These are phyloP conservation scores for Pleurostoma richardsiae DNA, from an alignment of 2,329 filamentous ascomycete species.

Conservation along the genomic window DNA sequence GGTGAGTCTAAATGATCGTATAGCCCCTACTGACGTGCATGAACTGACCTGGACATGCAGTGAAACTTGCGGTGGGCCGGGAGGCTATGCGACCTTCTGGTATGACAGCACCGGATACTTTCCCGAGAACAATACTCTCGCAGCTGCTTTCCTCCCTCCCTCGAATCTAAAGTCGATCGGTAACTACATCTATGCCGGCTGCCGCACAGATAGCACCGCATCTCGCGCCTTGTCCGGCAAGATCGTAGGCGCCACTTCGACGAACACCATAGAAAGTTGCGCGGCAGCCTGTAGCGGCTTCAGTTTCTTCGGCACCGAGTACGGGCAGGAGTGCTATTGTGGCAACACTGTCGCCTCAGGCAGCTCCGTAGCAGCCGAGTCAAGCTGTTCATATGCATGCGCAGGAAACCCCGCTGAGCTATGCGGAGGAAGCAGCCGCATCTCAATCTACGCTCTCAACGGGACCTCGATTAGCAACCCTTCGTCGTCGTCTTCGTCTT, in stretches of 20 bases:
- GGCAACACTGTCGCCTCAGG: constrained; percentile 14
- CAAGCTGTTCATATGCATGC: constrained; percentile 29
- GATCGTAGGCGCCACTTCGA: constrained; percentile 1
- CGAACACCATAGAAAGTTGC: constrained; percentile 10
- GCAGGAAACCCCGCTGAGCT: constrained; percentile 19
- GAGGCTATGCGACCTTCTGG: constrained; percentile 22
- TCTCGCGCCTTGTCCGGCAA: constrained; percentile 13
- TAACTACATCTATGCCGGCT: constrained; percentile 1
- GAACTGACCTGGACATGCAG: background rate
- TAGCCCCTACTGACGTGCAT: too few relatives aligned
- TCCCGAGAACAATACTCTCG: constrained; percentile 2
- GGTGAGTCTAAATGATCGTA: too few relatives aligned
- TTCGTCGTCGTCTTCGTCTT: constrained; percentile 12
- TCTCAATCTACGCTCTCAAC: constrained; percentile 9
- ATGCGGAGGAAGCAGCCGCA: constrained; percentile 9
- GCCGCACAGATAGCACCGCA: constrained; percentile 5
- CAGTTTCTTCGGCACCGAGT: constrained; percentile 12
- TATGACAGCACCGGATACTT: constrained; percentile 17
- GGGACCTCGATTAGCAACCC: constrained; percentile 5
- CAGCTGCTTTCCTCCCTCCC: constrained; percentile 6
- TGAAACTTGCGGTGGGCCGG: constrained; percentile 23
- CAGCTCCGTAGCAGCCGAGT: constrained; percentile 22
- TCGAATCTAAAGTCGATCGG: background rate
- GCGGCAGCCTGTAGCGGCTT: constrained; percentile 6
- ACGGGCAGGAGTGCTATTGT: constrained; percentile 12